A percentile compares a stretch with the other conserved stretches of the same genome.
These are phyloP conservation scores for Myxozyma neotropica DNA, from an alignment of 805 yeast species.

Conservation along the genomic window DNA sequence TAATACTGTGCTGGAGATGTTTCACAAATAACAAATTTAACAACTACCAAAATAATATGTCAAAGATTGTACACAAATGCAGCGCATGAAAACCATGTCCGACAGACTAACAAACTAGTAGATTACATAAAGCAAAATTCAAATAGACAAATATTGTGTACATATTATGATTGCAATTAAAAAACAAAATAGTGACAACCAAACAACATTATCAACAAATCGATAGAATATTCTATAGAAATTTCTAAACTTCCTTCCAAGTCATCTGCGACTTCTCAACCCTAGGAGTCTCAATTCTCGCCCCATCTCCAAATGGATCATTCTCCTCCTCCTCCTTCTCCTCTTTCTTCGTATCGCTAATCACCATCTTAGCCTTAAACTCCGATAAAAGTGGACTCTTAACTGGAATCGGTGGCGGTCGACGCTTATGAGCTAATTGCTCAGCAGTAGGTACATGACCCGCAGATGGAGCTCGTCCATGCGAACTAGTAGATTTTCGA, in stretches of 20 bases:
- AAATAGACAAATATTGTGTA: too few species aligned
- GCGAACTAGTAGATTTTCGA: background rate
- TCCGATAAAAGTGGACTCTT: slow-evolving; percentile 34
- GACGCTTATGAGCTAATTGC: slow-evolving; percentile 32
- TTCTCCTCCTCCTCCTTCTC: slow-evolving; percentile 39
- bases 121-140: too few species aligned
- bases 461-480: slow-evolving; percentile 11
- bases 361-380: slow-evolving; percentile 26
- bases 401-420: slow-evolving; percentile 35
- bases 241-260: slow-evolving; percentile 20
- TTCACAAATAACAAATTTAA: too few species aligned
- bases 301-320: slow-evolving; percentile 57
- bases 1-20: too few species aligned
- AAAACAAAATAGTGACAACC: background rate
- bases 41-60: too few species aligned
- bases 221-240: background rate
- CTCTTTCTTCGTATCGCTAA: slow-evolving; percentile 25
- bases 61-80: too few species aligned
- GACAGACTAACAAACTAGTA: too few species aligned
- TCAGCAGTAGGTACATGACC: slow-evolving; percentile 26
- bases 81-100: too few species aligned
- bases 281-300: slow-evolving; percentile 38
- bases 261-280: slow-evolving; percentile 21
- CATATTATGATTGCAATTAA: too few species aligned
- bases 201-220: background rate